phyloP scores from a whole-genome alignment of 345 rosid species.

The Jatropha curcas region DNA sequence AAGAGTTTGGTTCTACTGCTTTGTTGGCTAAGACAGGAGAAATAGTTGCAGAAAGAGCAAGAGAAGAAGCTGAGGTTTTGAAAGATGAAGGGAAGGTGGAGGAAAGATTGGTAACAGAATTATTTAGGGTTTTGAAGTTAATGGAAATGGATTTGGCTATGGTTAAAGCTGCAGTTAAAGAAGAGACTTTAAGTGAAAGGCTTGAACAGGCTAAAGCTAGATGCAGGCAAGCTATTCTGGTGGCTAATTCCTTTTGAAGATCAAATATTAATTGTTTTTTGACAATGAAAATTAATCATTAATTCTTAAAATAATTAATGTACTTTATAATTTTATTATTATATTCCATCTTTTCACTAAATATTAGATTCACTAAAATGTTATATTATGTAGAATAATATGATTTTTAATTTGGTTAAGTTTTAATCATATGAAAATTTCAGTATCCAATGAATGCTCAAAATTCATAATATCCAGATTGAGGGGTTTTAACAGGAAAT shows the following conservation, averaged over 20 bases:
- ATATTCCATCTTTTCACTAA: too few relatives aligned
- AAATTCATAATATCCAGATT: too few relatives aligned
- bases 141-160: slow-evolving; percentile 98
- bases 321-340: too few relatives aligned
- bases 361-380: too few relatives aligned
- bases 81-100: slow-evolving; percentile 82
- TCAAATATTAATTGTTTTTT: neutral
- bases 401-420: too few relatives aligned
- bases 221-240: slow-evolving; percentile 88
- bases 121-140: slow-evolving; percentile 81
- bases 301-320: too few relatives aligned
- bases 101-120: slow-evolving; percentile 80
- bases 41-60: slow-evolving; percentile 83
- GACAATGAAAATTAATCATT: too few relatives aligned
- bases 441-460: too few relatives aligned
- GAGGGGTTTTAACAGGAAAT: too few relatives aligned
- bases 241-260: slow-evolving; percentile 71
- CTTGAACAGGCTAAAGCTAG: slow-evolving; percentile 79
- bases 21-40: slow-evolving; percentile 77
- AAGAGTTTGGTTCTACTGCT: slow-evolving; percentile 72
- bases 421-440: too few relatives aligned
- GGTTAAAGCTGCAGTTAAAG: slow-evolving; percentile 87
- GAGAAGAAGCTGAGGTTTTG: slow-evolving; percentile 86
- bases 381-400: too few relatives aligned
- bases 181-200: slow-evolving; percentile 70